A percentile compares a stretch with the other conserved stretches of the same genome.
These are phyloP conservation scores for Lipomyces anomalus DNA, from an alignment of 805 yeast genomes.

Conservation along the genomic window DNA sequence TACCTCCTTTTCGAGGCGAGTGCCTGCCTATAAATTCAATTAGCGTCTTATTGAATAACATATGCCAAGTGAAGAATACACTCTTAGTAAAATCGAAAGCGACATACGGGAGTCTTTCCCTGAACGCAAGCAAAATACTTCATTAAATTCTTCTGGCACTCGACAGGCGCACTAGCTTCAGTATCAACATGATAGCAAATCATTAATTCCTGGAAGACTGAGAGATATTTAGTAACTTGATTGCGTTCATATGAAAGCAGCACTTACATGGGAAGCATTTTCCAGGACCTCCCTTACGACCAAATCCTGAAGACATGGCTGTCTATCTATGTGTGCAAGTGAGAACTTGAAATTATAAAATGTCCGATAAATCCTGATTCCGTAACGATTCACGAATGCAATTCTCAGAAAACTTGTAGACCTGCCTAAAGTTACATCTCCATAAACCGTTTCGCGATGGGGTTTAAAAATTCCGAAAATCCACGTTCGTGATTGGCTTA, in stretches of 20 bases:
- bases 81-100: neutral
- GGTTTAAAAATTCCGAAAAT: neutral
- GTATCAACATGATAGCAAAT: neutral
- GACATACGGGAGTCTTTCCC: neutral
- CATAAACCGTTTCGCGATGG: conserved; percentile 5
- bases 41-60: too few relatives aligned
- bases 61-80: neutral
- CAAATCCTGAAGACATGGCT: conserved; percentile 38
- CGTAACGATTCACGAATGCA: conserved; percentile 5
- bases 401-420: conserved; percentile 8
- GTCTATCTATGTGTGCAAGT: too few relatives aligned
- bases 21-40: too few relatives aligned
- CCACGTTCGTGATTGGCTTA: conserved; percentile 1
- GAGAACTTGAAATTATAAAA: too few relatives aligned
- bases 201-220: neutral
- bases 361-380: conserved; percentile 6
- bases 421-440: conserved; percentile 1
- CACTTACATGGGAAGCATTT: conserved; percentile 43
- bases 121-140: neutral
- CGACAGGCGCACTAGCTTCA: neutral
- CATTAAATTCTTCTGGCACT: neutral
- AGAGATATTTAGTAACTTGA: neutral
- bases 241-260: neutral
- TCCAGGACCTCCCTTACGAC: conserved; percentile 41
- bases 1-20: neutral